Evolutionary conservation across 306 rosid species (phyloP), one percentile per base, ranked within the genome.

Genomic region (Citrullus amarus): DNA sequence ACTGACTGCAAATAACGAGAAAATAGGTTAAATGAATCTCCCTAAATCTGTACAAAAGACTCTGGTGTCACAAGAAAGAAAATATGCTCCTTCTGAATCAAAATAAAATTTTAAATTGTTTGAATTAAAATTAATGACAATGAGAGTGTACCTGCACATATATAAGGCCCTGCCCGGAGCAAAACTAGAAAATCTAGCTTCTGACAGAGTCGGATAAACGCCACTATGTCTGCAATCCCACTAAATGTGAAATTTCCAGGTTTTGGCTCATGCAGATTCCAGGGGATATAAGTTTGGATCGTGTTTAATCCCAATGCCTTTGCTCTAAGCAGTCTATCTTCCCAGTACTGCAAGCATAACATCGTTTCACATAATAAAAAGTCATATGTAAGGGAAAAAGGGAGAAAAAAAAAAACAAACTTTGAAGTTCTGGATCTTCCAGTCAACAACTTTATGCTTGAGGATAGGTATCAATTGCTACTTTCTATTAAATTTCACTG

Each of bases 261-360:
- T 61, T 71, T 77, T 80, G 96, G 95, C 86, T 95, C 97, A 74
- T 95, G 98, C 75, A 91, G 85, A 86, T 95, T 95, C 98, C 98
- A 92, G 59, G 98, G 97, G 80, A 92, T 85, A 83, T 95, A 95
- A 70, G 95, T 91, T 79, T 92, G 96, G 85, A 95, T 90, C 0
- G 97, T 89, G 79, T 92, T 95, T 83, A 95, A 88, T 53, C 98
- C 98, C 90, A 95, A 80, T 4, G 98, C 96, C 86, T 88, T 95
- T 60, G 97, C 98, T 89, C 88, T 92, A 79, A 91, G 82, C 76
- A 95, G 79, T 85, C 98, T 92, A 84, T 95, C 97, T 79, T 95
- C 97, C 98, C 98, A 92, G 82, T 90, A 88, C 98, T 95, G 88
- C 87, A 83, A 72, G 66, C 67, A 58, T 72, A 81, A 76, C 78